Evolutionary conservation across 2,329 filamentous ascomycete genomes (phyloP), one percentile per base, ranked within the genome.

Genomic region (Rasamsonia emersonii): DNA sequence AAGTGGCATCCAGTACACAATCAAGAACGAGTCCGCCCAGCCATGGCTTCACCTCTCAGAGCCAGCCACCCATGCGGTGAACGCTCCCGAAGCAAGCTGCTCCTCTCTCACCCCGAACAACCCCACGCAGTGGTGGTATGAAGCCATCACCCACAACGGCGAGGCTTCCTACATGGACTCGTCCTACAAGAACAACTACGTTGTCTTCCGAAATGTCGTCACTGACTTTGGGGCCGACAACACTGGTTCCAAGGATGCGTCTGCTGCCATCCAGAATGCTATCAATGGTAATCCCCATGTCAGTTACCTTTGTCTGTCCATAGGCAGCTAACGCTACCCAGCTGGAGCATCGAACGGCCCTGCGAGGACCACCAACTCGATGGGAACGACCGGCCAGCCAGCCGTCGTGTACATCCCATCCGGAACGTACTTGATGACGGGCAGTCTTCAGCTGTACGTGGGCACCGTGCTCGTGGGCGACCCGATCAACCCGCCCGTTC

Each of bases 191-290:
- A 32, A 40, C 24, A 46, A 45, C 18, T 59, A 58, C 36, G 43
- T 38, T 4, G 54, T 59, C n/a, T 56, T 58, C 20, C 52, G 54
- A 4, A 57, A 59, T 28, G 53, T 55, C 3, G 54, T 59, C 10
- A 45, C 43, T 3, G 50, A 57, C 24, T 56, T 46, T 34, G 42
- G 42, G 4, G 56, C 56, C 4, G 52, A 56, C 24, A 53, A 56
- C 20, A 56, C 54, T 11, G 54, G 54, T 8, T 31, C 36, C 3
- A 41, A 30, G 7, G 50, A 58, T 28, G 45, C 54, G 4, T 46
- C 52, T 8, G 27, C 21, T 9, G 48, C 50, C 10, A 49, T 56
- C 8, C 45, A 54, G 25, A 45, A 41, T 13, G 53, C 53, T 10
- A 54, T 56, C 16, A 40, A 47, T 34, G 46, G 52, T 49, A 42